Evolutionary conservation across 2,329 filamentous ascomycete species (phyloP).

Genomic region (Lecanicillium sp.): DNA sequence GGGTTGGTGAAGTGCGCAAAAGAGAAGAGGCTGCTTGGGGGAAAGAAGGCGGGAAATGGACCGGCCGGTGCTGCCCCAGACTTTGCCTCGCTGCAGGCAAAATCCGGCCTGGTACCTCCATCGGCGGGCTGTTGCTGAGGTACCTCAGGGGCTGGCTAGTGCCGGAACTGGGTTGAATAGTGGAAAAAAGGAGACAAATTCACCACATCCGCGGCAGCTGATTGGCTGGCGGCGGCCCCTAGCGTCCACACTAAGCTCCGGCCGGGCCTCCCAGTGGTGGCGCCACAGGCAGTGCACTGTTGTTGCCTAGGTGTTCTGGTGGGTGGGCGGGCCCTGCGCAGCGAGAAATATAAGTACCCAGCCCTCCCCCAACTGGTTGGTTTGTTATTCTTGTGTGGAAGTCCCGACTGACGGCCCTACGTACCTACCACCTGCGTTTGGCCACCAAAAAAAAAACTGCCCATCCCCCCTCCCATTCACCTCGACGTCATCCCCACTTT

Average conservation of each 20-base stretch:
- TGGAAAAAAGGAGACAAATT: constrained; percentile 33
- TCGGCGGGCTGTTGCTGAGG: constrained; percentile 20
- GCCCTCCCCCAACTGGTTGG: constrained; percentile 44
- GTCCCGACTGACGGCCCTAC: constrained; percentile 48
- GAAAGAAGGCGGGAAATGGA: constrained; percentile 3
- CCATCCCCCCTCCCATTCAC: constrained; percentile 8
- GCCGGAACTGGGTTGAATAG: constrained; percentile 23
- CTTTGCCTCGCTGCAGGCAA: no score
- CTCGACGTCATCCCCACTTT: constrained; percentile 26
- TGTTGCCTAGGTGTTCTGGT: constrained; percentile 29
- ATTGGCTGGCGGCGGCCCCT: constrained; percentile 29
- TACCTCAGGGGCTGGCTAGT: constrained; percentile 31
- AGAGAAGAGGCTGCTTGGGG: constrained; percentile 2
- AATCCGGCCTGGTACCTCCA: constrained; percentile 6
- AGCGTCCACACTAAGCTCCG: constrained; percentile 28
- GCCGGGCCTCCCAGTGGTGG: constrained; percentile 30
- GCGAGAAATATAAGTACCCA: constrained; percentile 50
- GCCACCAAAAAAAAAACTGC: constrained; percentile 22
- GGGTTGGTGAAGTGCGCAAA: neutral
- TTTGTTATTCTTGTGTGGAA: constrained; percentile 45
- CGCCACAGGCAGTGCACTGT: constrained; percentile 35
- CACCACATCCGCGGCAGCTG: constrained; percentile 17
- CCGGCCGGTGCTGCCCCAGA: neutral
- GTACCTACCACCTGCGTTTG: constrained; percentile 38
- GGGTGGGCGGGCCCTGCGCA: constrained; percentile 22